These are phyloP conservation scores for Candida nitratophila DNA, from an alignment of 805 yeast genomes.

Conservation along the genomic window DNA sequence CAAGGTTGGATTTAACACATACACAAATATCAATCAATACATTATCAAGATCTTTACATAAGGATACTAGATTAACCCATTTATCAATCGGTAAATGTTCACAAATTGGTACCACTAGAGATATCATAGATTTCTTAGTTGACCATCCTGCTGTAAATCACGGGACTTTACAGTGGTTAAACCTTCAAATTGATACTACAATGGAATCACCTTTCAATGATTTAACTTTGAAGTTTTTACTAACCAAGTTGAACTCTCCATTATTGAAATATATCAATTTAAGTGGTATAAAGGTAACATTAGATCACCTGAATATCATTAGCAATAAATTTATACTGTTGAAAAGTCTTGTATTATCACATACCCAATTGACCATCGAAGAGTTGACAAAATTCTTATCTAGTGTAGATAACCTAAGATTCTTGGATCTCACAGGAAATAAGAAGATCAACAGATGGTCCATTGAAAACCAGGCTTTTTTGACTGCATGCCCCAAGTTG, in stretches of 20 bases:
- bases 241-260: constrained; percentile 37
- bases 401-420: constrained; percentile 34
- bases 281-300: constrained; percentile 44
- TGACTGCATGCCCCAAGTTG: constrained; percentile 41
- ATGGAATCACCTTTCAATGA: constrained; percentile 44
- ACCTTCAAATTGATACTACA: constrained; percentile 45
- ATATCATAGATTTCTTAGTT: constrained; percentile 59
- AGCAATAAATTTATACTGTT: constrained; percentile 31
- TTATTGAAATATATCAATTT: constrained; percentile 40
- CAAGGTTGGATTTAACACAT: constrained; percentile 72
- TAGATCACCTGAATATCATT: constrained; percentile 30
- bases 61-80: constrained; percentile 59
- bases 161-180: constrained; percentile 41
- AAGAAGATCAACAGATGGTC: constrained; percentile 55
- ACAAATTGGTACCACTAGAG: constrained; percentile 60
- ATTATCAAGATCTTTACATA: constrained; percentile 45
- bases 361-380: constrained; percentile 28
- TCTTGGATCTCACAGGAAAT: constrained; percentile 62
- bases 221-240: constrained; percentile 35
- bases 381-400: constrained; percentile 31
- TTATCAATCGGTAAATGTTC: constrained; percentile 61
- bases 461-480: constrained; percentile 38
- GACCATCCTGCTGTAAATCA: constrained; percentile 56
- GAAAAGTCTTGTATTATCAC: constrained; percentile 36
- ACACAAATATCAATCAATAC: constrained; percentile 68